Conservation (phyloP, 225 moss, liverwort and hornwort species). For the Sphagnum contortum region DNA sequence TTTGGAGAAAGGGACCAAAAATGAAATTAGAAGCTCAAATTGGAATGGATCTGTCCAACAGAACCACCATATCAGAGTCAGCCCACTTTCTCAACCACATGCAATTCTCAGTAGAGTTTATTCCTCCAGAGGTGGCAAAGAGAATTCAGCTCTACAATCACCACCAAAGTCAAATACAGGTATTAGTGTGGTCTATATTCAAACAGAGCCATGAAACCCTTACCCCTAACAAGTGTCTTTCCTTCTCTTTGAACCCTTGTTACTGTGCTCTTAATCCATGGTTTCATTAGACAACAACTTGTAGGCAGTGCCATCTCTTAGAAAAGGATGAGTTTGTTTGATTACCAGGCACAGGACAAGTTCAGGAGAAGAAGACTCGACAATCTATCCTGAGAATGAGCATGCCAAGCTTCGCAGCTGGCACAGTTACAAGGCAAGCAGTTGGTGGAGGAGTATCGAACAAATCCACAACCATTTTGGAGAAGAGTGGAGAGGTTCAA, state of each 20-base stretch:
- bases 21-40: constrained; percentile 1
- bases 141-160: constrained; percentile 25
- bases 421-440: constrained; percentile 42
- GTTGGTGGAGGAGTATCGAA: constrained; percentile 22
- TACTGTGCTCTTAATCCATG: too few relatives aligned
- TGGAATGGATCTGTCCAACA: constrained; percentile 14
- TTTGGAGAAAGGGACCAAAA: neutral
- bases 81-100: constrained; percentile 13
- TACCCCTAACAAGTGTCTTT: too few relatives aligned
- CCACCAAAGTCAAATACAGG: constrained; percentile 22
- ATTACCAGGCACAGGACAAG: too few relatives aligned
- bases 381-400: constrained; percentile 35
- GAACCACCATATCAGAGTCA: constrained; percentile 17
- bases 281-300: too few relatives aligned
- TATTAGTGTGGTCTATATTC: neutral
- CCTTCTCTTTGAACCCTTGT: too few relatives aligned
- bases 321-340: too few relatives aligned
- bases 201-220: too few relatives aligned
- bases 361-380: constrained; percentile 8
- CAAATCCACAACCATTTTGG: constrained; percentile 29
- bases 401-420: constrained; percentile 49
- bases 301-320: too few relatives aligned
- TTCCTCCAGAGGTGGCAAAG: constrained; percentile 37
- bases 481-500: constrained; percentile 5
- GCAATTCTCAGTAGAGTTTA: constrained; percentile 18